phyloP scores from a whole-genome alignment of 164 flowering plant species.

The Magnolia kwangsiensis region DNA sequence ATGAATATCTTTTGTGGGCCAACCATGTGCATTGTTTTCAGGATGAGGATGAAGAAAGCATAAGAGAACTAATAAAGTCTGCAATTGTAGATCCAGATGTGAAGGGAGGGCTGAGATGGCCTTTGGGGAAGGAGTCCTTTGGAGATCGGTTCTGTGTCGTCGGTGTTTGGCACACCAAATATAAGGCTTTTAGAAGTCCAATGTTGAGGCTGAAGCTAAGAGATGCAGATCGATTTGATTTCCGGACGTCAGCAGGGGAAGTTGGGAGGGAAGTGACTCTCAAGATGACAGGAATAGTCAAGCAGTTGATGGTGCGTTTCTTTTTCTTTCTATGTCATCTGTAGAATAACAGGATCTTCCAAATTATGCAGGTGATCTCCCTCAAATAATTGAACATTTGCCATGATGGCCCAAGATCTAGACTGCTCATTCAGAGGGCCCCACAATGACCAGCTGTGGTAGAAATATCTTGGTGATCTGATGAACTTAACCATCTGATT shows the following conservation, averaged over 20 bases:
- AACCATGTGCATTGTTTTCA: slow-evolving; percentile 13
- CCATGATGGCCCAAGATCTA: neutral
- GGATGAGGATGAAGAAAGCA: slow-evolving; percentile 45
- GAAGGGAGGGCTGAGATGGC: slow-evolving; percentile 65
- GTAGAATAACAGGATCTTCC: neutral
- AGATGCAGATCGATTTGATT: slow-evolving; percentile 52
- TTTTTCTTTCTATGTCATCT: neutral
- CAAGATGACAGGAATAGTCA: slow-evolving; percentile 31
- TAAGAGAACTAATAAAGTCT: slow-evolving; percentile 33
- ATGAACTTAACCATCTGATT: neutral
- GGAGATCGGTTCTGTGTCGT: slow-evolving; percentile 38
- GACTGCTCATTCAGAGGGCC: neutral
- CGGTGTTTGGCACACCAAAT: slow-evolving; percentile 47
- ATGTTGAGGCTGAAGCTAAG: slow-evolving; percentile 37
- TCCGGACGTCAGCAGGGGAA: slow-evolving; percentile 40
- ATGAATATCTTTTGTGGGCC: neutral
- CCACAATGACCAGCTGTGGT: neutral
- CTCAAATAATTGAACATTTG: neutral
- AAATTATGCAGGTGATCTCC: neutral
- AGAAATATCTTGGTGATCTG: neutral
- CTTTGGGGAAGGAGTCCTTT: slow-evolving; percentile 39
- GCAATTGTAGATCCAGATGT: slow-evolving; percentile 45
- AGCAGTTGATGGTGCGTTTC: slow-evolving; percentile 26
- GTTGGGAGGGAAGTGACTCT: slow-evolving; percentile 37
- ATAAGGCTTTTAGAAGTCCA: slow-evolving; percentile 27